phyloP scores from a whole-genome alignment of 345 rosid species.

The Lepidium aucheri region DNA sequence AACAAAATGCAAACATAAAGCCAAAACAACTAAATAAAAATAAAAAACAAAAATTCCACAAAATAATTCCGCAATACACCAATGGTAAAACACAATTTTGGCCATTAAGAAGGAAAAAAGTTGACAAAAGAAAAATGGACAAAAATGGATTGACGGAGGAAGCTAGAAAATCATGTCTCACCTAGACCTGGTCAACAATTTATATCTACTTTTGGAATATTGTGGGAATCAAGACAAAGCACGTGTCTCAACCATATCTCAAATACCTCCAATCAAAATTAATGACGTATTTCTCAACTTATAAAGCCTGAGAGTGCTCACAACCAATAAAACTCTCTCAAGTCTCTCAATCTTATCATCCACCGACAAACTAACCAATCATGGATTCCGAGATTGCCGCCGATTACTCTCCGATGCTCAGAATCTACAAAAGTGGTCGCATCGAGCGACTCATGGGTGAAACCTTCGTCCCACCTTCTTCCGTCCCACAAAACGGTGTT shows the following conservation, averaged over 20 bases:
- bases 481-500: slow-evolving; percentile 24
- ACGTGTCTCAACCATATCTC: slow-evolving; percentile 13
- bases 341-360: neutral
- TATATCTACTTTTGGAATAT: neutral
- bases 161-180: too few relatives aligned
- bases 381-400: slow-evolving; percentile 28
- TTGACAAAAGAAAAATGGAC: too few relatives aligned
- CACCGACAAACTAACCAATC: neutral
- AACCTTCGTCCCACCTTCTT: slow-evolving; percentile 31
- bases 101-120: too few relatives aligned
- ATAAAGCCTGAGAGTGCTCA: neutral
- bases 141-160: too few relatives aligned
- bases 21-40: too few relatives aligned
- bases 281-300: neutral
- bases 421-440: slow-evolving; percentile 41
- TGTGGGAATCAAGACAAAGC: neutral
- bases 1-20: too few relatives aligned
- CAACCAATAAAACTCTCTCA: neutral
- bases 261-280: neutral
- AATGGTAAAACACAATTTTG: too few relatives aligned
- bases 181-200: slow-evolving; percentile 1
- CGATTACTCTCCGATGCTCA: slow-evolving; percentile 30
- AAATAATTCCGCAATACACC: too few relatives aligned
- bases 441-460: slow-evolving; percentile 38
- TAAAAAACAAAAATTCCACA: too few relatives aligned